Evolutionary conservation across 768 basidiomycete genomes (phyloP).

Genomic region (Tylopilus vinaceipallidus): DNA sequence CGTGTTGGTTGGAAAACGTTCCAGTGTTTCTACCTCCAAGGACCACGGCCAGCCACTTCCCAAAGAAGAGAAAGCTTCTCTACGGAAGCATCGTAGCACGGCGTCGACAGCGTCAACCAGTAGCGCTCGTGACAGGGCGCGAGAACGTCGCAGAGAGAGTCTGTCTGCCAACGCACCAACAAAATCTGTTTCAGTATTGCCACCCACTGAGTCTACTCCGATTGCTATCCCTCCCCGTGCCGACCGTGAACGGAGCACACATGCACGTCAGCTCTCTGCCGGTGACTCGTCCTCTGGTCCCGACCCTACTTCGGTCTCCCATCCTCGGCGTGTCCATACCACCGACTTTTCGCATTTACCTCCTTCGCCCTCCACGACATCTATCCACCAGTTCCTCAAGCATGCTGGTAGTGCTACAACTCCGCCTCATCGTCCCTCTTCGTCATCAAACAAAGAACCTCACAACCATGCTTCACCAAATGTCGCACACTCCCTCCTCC

Average conservation of each 20-base stretch:
- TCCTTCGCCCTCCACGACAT: constrained; percentile 87
- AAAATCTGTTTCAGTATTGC: constrained; percentile 19
- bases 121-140: constrained; percentile 42
- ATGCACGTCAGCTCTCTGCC: constrained; percentile 65
- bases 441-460: constrained; percentile 41
- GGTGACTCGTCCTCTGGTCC: constrained; percentile 66
- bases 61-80: constrained; percentile 51
- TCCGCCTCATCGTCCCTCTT: constrained; percentile 32
- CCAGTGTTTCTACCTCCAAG: constrained; percentile 29
- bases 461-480: constrained; percentile 50
- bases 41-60: constrained; percentile 23
- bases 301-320: constrained; percentile 40
- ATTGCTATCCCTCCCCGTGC: constrained; percentile 20
- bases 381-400: constrained; percentile 79
- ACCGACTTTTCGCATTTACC: constrained; percentile 88
- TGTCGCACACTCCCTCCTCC: constrained; percentile 81
- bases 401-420: constrained; percentile 44
- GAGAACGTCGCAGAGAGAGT: constrained; percentile 58
- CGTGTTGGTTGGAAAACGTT: constrained; percentile 51
- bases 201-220: constrained; percentile 22
- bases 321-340: constrained; percentile 59
- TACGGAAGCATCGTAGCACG: constrained; percentile 71
- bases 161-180: constrained; percentile 37
- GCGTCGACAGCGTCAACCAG: constrained; percentile 47
- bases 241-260: constrained; percentile 39